Conservation (phyloP, 2,329 filamentous ascomycete genomes). For the Esteya vermicola region DNA sequence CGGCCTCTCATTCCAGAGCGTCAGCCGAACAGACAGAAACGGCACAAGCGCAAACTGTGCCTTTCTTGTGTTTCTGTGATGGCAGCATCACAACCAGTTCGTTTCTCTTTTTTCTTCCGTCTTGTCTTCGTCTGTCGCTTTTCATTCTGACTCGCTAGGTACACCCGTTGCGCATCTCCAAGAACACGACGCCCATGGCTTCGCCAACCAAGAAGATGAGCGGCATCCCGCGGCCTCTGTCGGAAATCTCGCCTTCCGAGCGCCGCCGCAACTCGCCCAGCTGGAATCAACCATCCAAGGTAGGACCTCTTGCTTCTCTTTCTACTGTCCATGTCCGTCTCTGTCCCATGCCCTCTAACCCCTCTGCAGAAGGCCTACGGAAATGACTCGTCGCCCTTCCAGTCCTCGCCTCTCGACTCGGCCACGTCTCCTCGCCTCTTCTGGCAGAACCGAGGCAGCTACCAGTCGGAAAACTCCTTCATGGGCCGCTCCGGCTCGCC, state of each 20-base stretch:
- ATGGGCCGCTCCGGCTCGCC: conserved; percentile 46
- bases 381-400: conserved; percentile 70
- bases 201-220: conserved; percentile 51
- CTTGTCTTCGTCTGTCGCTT: neutral
- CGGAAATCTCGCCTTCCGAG: conserved; percentile 78
- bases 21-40: neutral
- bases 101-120: neutral
- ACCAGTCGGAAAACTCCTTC: conserved; percentile 60
- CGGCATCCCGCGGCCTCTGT: conserved; percentile 58
- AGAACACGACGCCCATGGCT: conserved; percentile 44
- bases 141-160: conserved; percentile 33
- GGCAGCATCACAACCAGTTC: conserved; percentile 5
- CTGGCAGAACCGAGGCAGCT: conserved; percentile 65
- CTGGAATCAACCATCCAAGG: conserved; percentile 66
- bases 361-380: conserved; percentile 51
- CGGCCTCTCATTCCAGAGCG: neutral
- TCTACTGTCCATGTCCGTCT: too few relatives aligned
- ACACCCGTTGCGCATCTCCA: conserved; percentile 62
- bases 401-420: conserved; percentile 61
- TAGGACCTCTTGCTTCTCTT: conserved; percentile 22
- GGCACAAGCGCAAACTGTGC: neutral
- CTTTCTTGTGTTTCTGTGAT: conserved; percentile 1
- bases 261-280: conserved; percentile 84
- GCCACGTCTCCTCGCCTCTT: conserved; percentile 70
- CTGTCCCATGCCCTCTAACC: neutral